phyloP scores from a whole-genome alignment of 257 asterid species.

The Scutellaria galericulata region DNA sequence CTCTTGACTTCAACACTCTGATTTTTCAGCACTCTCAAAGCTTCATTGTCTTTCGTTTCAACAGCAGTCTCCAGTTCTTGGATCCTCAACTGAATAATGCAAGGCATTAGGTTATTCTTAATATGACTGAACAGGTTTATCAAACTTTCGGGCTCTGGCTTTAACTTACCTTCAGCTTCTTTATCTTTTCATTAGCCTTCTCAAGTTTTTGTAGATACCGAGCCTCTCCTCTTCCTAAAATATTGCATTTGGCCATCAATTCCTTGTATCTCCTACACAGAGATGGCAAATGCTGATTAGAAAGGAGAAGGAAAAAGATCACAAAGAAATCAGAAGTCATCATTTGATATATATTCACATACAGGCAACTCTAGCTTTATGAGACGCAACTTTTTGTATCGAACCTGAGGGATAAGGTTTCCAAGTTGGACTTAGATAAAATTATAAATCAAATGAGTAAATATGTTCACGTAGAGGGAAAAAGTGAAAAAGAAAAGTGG shows the following conservation, averaged over 20 bases:
- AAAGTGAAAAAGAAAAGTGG: not conserved
- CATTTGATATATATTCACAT: not conserved
- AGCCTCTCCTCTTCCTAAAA: slow-evolving; percentile 93
- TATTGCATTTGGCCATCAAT: slow-evolving; percentile 82
- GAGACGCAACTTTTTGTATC: not conserved
- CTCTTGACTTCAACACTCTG: slow-evolving; percentile 37
- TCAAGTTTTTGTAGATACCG: slow-evolving; percentile 68
- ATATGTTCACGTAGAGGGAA: not conserved
- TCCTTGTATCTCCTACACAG: slow-evolving; percentile 88
- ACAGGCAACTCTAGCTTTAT: slow-evolving; percentile 3
- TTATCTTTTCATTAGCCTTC: slow-evolving; percentile 77
- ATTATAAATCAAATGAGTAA: not conserved
- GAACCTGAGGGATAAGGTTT: slow-evolving; percentile 4
- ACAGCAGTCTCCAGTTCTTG: slow-evolving; percentile 64
- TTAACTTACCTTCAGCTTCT: slow-evolving; percentile 66
- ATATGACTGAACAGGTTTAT: slow-evolving; percentile 29
- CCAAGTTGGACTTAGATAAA: slow-evolving; percentile 5
- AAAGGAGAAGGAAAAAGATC: not conserved
- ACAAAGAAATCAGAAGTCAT: slow-evolving; percentile 5
- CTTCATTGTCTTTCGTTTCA: slow-evolving; percentile 74
- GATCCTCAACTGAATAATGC: slow-evolving; percentile 59
- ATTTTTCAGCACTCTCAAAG: slow-evolving; percentile 61
- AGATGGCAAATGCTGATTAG: slow-evolving; percentile 30
- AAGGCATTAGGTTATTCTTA: slow-evolving; percentile 31
- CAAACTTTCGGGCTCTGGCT: slow-evolving; percentile 18